Base-by-base conservation (phyloP, 768 basidiomycete genomes). In the Tulasnella sp. region DNA sequence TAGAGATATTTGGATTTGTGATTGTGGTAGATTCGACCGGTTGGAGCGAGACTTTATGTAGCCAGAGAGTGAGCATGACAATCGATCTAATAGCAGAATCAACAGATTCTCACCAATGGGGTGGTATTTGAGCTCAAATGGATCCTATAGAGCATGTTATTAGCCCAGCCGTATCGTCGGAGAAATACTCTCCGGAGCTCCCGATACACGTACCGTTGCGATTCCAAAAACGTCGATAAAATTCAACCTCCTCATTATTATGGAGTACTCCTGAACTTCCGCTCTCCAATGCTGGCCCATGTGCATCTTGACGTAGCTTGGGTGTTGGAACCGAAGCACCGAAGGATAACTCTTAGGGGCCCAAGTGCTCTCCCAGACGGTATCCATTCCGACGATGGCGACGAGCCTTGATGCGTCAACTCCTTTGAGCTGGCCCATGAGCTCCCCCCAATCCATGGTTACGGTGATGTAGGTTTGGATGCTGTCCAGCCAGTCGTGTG, bases 221-320 rank as follows among this genome's bases (percentile, higher is more conserved):
- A 77, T 58, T 1, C 76, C 76, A 77, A 77, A 77, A 7, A 77
- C 76, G 24, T 77, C 76, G 16, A 77, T 52, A 24, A 77, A 77
- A 31, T 36, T 68, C 56, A 77, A 52, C 24, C 76, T 40, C 76
- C 76, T 1, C 36, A 58, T 62, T 16, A 62, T n/a, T 21, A 77
- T 77, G 1, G 36, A 58, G 58, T 58, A 77, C 8, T 52, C 58
- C 27, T 71, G 48, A 10, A 77, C 76, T 12, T 39, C 38, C 12
- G 76, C 76, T 24, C 42, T 46, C 39, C 62, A 38, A 27, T 77
- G 46, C 56, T 77, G 76, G 24, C 76, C 76, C 56, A 58, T 77
- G 6, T 71, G 52, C 36, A 77, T 52, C 76, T 71, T 56, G 19
- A 77, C 27, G 58, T 62, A 77, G n/a, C 76, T 77, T 34, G 76